Percentiles rank a stretch among this genome's conserved stretches.
phyloP scores from a whole-genome alignment of 257 asterid genomes.

The Solanum tarijense region DNA sequence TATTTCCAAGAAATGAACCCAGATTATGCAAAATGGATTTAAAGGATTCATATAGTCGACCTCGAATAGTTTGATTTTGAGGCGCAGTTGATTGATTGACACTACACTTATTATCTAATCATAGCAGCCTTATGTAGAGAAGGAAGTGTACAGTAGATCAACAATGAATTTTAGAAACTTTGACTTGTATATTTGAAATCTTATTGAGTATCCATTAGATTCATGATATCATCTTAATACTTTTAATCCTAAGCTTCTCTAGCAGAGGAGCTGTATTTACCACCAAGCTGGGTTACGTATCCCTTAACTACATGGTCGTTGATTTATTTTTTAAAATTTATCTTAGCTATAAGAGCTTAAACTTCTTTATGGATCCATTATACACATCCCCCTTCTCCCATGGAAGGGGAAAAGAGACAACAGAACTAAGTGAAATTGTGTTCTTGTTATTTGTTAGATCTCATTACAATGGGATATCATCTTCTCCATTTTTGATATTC shows the following conservation, averaged over 20 bases:
- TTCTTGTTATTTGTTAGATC: background rate
- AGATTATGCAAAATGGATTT: background rate
- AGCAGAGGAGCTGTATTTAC: background rate
- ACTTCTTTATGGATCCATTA: background rate
- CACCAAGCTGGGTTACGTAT: background rate
- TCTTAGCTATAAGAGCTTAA: background rate
- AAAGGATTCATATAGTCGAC: background rate
- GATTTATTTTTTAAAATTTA: background rate
- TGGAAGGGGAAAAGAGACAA: background rate
- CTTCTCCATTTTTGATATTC: background rate
- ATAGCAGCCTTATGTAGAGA: background rate
- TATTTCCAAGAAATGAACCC: background rate
- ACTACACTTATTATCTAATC: background rate
- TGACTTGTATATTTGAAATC: background rate
- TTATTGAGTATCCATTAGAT: background rate
- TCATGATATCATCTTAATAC: background rate
- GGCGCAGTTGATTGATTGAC: background rate
- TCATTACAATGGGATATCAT: background rate
- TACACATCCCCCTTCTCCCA: background rate
- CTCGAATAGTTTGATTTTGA: background rate
- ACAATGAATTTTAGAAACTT: background rate
- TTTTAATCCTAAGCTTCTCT: background rate
- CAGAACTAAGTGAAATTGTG: background rate
- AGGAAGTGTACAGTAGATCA: background rate
- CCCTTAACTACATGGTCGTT: background rate